These are phyloP conservation scores for Eucalyptus marginata DNA, from an alignment of 345 rosid species.

Conservation along the genomic window DNA sequence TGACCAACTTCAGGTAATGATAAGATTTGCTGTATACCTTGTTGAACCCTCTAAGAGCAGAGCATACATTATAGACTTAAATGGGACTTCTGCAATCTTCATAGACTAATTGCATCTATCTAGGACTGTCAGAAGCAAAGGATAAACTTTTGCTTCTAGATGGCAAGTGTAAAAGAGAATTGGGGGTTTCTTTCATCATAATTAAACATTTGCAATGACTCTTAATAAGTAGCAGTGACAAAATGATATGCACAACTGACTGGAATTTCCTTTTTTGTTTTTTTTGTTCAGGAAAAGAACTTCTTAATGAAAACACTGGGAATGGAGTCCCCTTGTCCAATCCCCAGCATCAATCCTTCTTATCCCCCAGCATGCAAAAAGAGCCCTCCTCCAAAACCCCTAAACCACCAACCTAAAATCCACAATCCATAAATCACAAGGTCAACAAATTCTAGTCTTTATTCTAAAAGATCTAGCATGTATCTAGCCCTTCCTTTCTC, in stretches of 20 bases:
- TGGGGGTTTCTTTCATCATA: not conserved
- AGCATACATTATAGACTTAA: not conserved
- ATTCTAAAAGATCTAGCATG: not conserved
- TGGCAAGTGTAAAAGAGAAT: not conserved
- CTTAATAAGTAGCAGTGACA: not conserved
- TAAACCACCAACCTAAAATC: slow-evolving; percentile 11
- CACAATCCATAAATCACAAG: not conserved
- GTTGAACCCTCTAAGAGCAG: not conserved
- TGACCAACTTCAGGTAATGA: not conserved
- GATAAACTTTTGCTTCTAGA: not conserved
- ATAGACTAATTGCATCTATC: not conserved
- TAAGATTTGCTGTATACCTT: not conserved
- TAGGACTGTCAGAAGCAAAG: not conserved
- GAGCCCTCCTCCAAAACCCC: slow-evolving; percentile 90
- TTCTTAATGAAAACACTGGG: slow-evolving; percentile 94
- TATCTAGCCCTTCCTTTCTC: not conserved
- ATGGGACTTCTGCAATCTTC: not conserved
- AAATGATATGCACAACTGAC: slow-evolving; percentile 1
- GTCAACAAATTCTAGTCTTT: not conserved
- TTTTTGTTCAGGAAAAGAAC: slow-evolving; percentile 71
- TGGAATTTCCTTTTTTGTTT: not conserved
- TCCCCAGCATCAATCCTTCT: slow-evolving; percentile 41
- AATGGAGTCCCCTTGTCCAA: slow-evolving; percentile 63
- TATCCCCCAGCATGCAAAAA: slow-evolving; percentile 92
- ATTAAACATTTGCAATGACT: not conserved